These are phyloP conservation scores for Thielaviopsis populi DNA, from an alignment of 2,329 filamentous ascomycete species.

Conservation along the genomic window DNA sequence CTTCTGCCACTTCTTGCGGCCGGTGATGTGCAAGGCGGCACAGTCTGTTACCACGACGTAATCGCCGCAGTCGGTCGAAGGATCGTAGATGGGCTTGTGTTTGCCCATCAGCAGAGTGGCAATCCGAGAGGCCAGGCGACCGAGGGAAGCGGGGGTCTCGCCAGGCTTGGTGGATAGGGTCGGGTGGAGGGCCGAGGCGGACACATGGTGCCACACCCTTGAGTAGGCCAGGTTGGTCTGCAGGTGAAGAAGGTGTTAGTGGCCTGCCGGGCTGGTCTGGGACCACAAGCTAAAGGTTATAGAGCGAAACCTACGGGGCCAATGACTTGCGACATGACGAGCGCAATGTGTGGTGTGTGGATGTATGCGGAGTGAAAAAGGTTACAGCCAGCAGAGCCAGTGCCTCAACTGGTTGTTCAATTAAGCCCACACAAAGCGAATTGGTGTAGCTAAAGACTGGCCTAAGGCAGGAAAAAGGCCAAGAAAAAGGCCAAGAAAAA, in stretches of 20 bases:
- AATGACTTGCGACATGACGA: conserved; percentile 61
- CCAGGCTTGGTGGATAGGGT: conserved; percentile 42
- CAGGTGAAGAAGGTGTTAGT: conserved; percentile 14
- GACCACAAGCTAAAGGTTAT: too few species aligned
- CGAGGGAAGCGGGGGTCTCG: conserved; percentile 61
- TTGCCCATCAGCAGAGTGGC: conserved; percentile 90
- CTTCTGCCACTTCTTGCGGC: conserved; percentile 87
- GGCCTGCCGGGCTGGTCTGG: neutral
- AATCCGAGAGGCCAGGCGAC: conserved; percentile 76
- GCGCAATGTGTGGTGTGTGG: neutral
- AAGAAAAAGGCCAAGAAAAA: neutral
- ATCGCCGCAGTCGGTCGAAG: conserved; percentile 95
- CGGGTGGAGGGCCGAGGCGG: conserved; percentile 51
- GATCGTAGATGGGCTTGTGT: conserved; percentile 96
- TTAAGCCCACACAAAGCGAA: neutral
- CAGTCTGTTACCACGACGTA: conserved; percentile 93
- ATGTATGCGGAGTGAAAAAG: too few species aligned
- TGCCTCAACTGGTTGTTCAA: neutral
- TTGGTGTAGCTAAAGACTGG: neutral
- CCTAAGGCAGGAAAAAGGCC: neutral
- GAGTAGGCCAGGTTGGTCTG: conserved; percentile 95
- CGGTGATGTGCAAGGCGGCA: conserved; percentile 71
- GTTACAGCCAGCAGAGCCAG: neutral
- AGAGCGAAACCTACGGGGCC: conserved; percentile 46
- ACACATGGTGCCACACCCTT: conserved; percentile 82